A percentile compares a stretch with the other conserved stretches of the same genome.
These are phyloP conservation scores for Suillus luteus DNA, from an alignment of 768 basidiomycete genomes.

Conservation along the genomic window DNA sequence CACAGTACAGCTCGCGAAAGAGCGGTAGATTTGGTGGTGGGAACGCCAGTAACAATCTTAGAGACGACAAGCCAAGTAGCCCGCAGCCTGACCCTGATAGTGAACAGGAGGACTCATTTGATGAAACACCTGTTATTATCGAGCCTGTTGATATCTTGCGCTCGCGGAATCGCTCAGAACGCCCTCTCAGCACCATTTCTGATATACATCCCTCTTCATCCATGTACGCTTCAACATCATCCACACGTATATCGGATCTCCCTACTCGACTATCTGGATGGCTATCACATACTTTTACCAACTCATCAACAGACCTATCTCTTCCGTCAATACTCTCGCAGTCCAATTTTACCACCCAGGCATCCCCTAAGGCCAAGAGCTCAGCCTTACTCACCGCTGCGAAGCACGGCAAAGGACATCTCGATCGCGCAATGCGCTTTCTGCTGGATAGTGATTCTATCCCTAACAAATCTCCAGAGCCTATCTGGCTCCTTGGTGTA, in stretches of 20 bases:
- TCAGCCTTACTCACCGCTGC: conserved; percentile 65
- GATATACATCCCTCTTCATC: conserved; percentile 47
- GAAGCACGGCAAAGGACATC: conserved; percentile 71
- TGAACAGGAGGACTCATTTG: conserved; percentile 37
- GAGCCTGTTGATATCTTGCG: conserved; percentile 61
- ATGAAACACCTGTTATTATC: conserved; percentile 66
- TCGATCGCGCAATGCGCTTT: conserved; percentile 86
- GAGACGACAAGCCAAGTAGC: conserved; percentile 24
- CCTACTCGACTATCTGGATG: conserved; percentile 78
- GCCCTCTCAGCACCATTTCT: conserved; percentile 49
- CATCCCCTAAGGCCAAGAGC: conserved; percentile 46
- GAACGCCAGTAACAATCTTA: conserved; percentile 11
- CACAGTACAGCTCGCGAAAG: conserved; percentile 31
- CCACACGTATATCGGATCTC: conserved; percentile 62
- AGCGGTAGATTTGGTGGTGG: conserved; percentile 39
- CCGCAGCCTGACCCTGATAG: conserved; percentile 27
- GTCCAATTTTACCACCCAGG: conserved; percentile 33
- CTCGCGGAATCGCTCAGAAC: conserved; percentile 55
- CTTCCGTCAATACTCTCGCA: conserved; percentile 61
- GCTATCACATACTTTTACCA: conserved; percentile 77
- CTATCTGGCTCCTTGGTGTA: conserved; percentile 90
- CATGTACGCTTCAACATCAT: conserved; percentile 48
- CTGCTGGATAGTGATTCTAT: conserved; percentile 88
- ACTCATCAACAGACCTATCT: conserved; percentile 71
- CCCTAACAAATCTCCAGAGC: conserved; percentile 78